Evolutionary conservation across 306 rosid species (phyloP).

Genomic region (Prunus dulcis): DNA sequence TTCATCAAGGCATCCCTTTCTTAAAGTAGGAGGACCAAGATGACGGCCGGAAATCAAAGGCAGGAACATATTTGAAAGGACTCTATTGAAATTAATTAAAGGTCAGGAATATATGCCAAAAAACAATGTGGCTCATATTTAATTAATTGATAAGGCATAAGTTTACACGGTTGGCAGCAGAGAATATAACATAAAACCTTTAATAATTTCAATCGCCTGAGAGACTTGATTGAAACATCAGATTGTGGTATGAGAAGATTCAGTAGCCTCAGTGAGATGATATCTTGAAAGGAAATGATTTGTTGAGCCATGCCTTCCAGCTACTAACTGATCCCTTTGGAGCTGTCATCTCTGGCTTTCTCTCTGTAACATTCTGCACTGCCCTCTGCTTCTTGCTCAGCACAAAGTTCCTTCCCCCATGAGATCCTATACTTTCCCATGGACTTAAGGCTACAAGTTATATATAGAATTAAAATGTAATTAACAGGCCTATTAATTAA

Average conservation of each 20-base stretch:
- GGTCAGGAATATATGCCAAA: neutral
- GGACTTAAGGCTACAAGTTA: constrained; percentile 49
- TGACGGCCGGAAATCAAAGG: neutral
- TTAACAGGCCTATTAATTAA: neutral
- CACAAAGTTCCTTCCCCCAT: constrained; percentile 46
- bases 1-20: neutral
- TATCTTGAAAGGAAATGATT: constrained; percentile 32
- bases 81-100: neutral
- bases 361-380: constrained; percentile 22
- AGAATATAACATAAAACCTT: neutral
- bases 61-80: neutral
- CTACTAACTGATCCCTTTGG: constrained; percentile 32
- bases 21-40: neutral
- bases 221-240: neutral
- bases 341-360: constrained; percentile 28
- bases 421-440: constrained; percentile 48
- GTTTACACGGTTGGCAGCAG: neutral
- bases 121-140: neutral
- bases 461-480: neutral
- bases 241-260: neutral
- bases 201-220: neutral
- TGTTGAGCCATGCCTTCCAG: constrained; percentile 54
- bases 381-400: constrained; percentile 51
- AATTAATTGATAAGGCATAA: neutral
- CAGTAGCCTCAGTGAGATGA: constrained; percentile 5